Evolutionary conservation across 306 rosid species (phyloP), one percentile per base, ranked within the genome.

Genomic region (Cicer cuneatum): DNA sequence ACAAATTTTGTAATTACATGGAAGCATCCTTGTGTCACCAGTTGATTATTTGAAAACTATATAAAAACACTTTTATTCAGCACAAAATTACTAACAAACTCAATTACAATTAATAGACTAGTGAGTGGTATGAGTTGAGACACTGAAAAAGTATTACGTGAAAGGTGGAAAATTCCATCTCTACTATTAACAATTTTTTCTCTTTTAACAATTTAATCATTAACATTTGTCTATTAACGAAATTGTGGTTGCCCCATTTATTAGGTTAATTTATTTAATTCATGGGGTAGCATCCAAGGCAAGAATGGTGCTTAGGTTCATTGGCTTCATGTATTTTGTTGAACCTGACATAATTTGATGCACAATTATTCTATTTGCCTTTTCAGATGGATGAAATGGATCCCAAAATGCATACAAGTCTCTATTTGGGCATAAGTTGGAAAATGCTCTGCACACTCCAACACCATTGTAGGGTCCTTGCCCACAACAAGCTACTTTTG

Each of bases 401-500:
- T 91, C 97, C 97, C 97, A 91, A 73, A 81, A 91, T 45, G 69
- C 95, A 75, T 83, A 66, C 19, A 19, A 43, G 16, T 74, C 76
- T 75, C 94, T 54, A n/a, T 91, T 80, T 2, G 86, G 72, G 76
- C 92, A 89, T 61, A 91, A 45, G 81, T 86, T 89, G 33, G 97
- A 91, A 13, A 47, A 9, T 21, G 40, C 2, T 1, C 87, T 78
- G 81, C 97, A 87, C 2, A 87, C 66, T 2, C 97, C 95, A 47
- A 89, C 12, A 1, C 97, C 97, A 67, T 91, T 91, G 64, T 86
- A 87, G n/a, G 95, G 89, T 19, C 97, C 92, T 82, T 91, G 97
- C 2, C 95, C 97, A 69, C 97, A 91, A 21, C 97, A 91, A 6
- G 97, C 92, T 8, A 75, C 35, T 79, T 78, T 87, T 19, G 92